Evolutionary conservation across 2,329 filamentous ascomycete genomes (phyloP).

Genomic region (Akanthomyces muscarius): DNA sequence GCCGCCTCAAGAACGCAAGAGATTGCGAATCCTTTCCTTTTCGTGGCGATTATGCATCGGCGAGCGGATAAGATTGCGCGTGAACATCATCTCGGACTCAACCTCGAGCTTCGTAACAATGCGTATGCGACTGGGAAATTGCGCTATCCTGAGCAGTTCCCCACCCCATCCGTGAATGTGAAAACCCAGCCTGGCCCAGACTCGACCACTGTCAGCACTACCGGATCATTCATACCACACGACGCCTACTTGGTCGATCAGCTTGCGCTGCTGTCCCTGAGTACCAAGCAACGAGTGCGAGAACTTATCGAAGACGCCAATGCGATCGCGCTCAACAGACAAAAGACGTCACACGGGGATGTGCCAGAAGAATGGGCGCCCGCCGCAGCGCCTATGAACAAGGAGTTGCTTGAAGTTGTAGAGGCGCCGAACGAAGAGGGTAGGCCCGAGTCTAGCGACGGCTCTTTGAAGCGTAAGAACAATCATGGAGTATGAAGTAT

Average conservation of each 20-base stretch:
- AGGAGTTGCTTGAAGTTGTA: constrained; percentile 32
- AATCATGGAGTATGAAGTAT: too few species aligned
- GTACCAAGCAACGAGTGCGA: constrained; percentile 73
- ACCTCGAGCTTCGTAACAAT: constrained; percentile 51
- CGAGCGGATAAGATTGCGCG: constrained; percentile 55
- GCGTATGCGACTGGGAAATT: constrained; percentile 44
- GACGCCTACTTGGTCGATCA: constrained; percentile 77
- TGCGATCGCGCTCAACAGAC: constrained; percentile 64
- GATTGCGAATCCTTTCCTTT: constrained; percentile 68
- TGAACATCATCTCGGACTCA: constrained; percentile 54
- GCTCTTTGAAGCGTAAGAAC: constrained; percentile 56
- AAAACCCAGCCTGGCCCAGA: constrained; percentile 57
- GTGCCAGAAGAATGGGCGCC: constrained; percentile 73
- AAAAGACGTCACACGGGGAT: constrained; percentile 73
- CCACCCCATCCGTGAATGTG: constrained; percentile 50
- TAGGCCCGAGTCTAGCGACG: constrained; percentile 40
- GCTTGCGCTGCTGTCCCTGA: constrained; percentile 75
- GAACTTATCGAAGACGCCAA: constrained; percentile 74
- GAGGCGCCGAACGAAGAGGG: constrained; percentile 23
- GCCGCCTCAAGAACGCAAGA: constrained; percentile 63
- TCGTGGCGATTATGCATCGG: constrained; percentile 57
- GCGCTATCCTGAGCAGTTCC: constrained; percentile 46
- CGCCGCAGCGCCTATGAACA: constrained; percentile 56
- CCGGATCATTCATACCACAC: constrained; percentile 67
- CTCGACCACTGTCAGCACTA: constrained; percentile 57